phyloP scores from a whole-genome alignment of 768 basidiomycete genomes.

The Suillus hirtellus region DNA sequence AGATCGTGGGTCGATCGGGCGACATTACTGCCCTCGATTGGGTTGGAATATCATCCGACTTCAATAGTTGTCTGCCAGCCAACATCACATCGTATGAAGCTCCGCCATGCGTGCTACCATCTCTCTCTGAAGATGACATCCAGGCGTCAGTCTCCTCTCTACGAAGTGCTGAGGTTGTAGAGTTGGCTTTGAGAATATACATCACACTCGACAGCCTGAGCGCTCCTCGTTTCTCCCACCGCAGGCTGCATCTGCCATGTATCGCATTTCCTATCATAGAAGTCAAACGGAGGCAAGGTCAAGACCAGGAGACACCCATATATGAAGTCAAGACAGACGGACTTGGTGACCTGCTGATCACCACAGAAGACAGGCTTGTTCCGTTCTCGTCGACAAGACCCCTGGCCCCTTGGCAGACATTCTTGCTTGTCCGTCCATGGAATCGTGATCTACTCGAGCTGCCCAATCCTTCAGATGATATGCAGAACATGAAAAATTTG shows the following conservation, averaged over 20 bases:
- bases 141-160: not conserved
- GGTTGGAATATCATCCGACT: constrained; percentile 2
- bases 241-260: not conserved
- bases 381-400: not conserved
- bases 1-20: constrained; percentile 4
- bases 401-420: not conserved
- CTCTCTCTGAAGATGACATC: not conserved
- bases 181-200: not conserved
- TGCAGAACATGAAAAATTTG: not conserved
- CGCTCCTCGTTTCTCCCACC: not conserved
- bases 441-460: not conserved
- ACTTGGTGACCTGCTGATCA: too few relatives aligned
- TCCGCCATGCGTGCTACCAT: not conserved
- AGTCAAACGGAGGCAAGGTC: not conserved
- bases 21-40: constrained; percentile 5
- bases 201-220: not conserved
- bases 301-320: not conserved
- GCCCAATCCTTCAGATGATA: not conserved
- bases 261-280: not conserved
- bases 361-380: not conserved
- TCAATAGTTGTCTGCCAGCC: not conserved
- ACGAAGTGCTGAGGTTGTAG: not conserved
- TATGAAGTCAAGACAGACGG: not conserved
- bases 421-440: not conserved
- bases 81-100: not conserved